Evolutionary conservation across 2,329 filamentous ascomycete genomes (phyloP).

Genomic region (Claviceps sp.): DNA sequence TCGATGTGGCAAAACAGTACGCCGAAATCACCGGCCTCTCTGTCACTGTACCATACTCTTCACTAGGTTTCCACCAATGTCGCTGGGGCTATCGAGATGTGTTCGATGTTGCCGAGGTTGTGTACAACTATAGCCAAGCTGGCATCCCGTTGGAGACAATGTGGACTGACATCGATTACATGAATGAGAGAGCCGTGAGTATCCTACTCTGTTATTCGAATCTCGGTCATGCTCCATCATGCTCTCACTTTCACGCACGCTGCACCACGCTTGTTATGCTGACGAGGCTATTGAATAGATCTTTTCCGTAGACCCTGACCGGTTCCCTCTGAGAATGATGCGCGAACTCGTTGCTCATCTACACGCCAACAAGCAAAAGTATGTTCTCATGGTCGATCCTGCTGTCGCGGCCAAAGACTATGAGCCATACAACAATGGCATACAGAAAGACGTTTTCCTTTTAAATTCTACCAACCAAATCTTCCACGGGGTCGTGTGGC

Average conservation of each 20-base stretch:
- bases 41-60: slow-evolving; percentile 52
- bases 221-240: not conserved
- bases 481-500: slow-evolving; percentile 61
- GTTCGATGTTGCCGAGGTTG: slow-evolving; percentile 51
- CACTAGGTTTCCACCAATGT: slow-evolving; percentile 48
- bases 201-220: not conserved
- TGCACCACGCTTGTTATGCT: not conserved
- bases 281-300: slow-evolving; percentile 14
- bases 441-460: slow-evolving; percentile 32
- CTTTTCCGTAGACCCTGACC: slow-evolving; percentile 51
- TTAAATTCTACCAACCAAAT: slow-evolving; percentile 37
- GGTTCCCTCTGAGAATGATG: slow-evolving; percentile 49
- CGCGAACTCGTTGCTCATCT: slow-evolving; percentile 53
- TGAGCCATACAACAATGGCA: slow-evolving; percentile 26
- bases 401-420: slow-evolving; percentile 46
- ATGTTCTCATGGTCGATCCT: slow-evolving; percentile 69
- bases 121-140: slow-evolving; percentile 52
- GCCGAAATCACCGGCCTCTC: slow-evolving; percentile 41
- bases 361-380: slow-evolving; percentile 53
- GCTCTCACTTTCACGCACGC: not conserved
- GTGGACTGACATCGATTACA: slow-evolving; percentile 31
- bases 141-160: slow-evolving; percentile 48
- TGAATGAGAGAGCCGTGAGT: slow-evolving; percentile 17
- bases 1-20: slow-evolving; percentile 46
- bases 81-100: slow-evolving; percentile 52